phyloP scores from a whole-genome alignment of 2,329 filamentous ascomycete genomes.

The Sarocladiaceae sp. region DNA sequence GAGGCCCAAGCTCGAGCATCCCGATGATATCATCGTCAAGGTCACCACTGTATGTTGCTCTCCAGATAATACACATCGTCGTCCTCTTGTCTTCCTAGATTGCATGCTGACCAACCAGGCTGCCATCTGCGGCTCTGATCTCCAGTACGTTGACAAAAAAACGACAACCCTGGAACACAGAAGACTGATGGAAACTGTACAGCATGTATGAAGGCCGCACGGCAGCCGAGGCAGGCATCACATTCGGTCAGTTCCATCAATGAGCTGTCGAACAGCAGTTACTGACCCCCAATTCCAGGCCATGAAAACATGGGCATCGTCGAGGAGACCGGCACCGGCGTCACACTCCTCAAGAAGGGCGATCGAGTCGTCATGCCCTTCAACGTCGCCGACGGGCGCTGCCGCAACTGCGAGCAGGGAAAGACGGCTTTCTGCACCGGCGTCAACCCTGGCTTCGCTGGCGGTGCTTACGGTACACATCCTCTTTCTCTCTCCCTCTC shows the following conservation, averaged over 20 bases:
- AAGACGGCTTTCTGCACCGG: constrained; percentile 61
- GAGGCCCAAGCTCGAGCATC: constrained; percentile 52
- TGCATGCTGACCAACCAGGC: constrained; percentile 16
- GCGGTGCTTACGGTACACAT: constrained; percentile 24
- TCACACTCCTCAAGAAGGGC: constrained; percentile 55
- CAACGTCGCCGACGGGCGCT: constrained; percentile 58
- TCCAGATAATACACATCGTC: no score
- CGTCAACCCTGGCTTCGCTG: constrained; percentile 31
- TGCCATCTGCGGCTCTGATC: constrained; percentile 48
- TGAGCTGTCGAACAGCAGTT: neutral
- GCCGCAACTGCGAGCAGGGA: constrained; percentile 58
- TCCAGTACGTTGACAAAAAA: constrained; percentile 29
- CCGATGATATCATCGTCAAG: constrained; percentile 59
- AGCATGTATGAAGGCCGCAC: constrained; percentile 62
- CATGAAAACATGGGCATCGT: constrained; percentile 58
- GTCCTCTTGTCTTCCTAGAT: constrained; percentile 12
- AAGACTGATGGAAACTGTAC: constrained; percentile 21
- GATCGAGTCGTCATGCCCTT: constrained; percentile 61
- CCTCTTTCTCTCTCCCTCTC: no score
- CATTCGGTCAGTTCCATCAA: constrained; percentile 38
- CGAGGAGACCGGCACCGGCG: constrained; percentile 48
- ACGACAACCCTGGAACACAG: neutral
- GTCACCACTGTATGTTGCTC: constrained; percentile 49
- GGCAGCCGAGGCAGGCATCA: constrained; percentile 54
- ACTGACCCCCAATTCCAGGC: constrained; percentile 15